These are phyloP conservation scores for Rutstroemia sydowiana DNA, from an alignment of 2,329 filamentous ascomycete genomes.

Conservation along the genomic window DNA sequence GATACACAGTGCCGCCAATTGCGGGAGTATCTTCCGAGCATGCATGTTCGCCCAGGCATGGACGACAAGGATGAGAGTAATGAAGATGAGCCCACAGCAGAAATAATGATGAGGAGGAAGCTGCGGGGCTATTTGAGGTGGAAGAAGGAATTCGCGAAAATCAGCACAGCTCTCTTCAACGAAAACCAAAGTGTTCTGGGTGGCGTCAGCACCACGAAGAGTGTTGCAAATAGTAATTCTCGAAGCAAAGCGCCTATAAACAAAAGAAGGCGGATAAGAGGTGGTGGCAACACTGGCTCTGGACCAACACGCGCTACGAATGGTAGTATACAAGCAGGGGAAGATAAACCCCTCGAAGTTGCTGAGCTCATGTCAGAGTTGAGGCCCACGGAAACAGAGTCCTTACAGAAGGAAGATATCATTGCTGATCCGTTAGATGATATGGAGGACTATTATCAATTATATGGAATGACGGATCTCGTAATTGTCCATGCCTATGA, in stretches of 20 bases:
- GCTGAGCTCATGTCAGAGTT: constrained; percentile 76
- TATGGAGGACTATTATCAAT: constrained; percentile 85
- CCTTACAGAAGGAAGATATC: constrained; percentile 68
- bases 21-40: constrained; percentile 83
- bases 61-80: constrained; percentile 37
- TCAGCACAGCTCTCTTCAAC: constrained; percentile 70
- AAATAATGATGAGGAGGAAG: constrained; percentile 84
- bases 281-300: constrained; percentile 58
- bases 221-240: constrained; percentile 36
- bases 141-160: constrained; percentile 82
- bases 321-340: constrained; percentile 67
- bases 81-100: constrained; percentile 61
- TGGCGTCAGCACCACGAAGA: constrained; percentile 51
- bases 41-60: constrained; percentile 59
- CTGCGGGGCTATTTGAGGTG: constrained; percentile 81
- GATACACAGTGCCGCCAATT: constrained; percentile 80
- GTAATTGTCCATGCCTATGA: constrained; percentile 90
- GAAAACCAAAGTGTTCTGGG: constrained; percentile 74
- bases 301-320: constrained; percentile 59
- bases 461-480: constrained; percentile 86
- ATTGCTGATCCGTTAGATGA: constrained; percentile 74
- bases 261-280: constrained; percentile 78
- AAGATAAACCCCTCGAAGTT: constrained; percentile 78
- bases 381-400: constrained; percentile 70
- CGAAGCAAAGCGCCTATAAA: constrained; percentile 63